These are phyloP conservation scores for Zelonia costaricensis DNA, from an alignment of 208 protist genomes.

Conservation along the genomic window DNA sequence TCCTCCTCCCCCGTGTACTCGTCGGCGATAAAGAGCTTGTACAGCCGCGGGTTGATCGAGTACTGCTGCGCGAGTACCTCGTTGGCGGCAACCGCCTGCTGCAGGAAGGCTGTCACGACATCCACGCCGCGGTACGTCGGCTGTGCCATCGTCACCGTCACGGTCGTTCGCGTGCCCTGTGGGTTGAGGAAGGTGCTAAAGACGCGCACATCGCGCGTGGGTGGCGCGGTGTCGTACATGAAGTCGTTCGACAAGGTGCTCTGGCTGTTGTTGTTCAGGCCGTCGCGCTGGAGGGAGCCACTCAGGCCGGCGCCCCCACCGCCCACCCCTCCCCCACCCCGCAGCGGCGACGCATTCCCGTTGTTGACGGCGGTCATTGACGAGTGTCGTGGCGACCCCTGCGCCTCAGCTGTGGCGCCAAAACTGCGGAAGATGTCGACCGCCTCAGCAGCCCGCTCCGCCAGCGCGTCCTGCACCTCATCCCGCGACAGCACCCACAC, in stretches of 20 bases:
- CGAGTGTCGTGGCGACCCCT: no score
- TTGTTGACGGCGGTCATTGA: not conserved
- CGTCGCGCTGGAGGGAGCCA: conserved; percentile 5
- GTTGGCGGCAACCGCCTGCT: conserved; percentile 59
- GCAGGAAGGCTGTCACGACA: conserved; percentile 74
- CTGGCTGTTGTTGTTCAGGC: conserved; percentile 17
- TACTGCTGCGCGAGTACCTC: conserved; percentile 56
- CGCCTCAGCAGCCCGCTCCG: conserved; percentile 19
- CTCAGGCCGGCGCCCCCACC: not conserved
- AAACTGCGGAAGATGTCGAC: conserved; percentile 10
- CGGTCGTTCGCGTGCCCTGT: conserved; percentile 51
- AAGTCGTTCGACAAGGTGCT: conserved; percentile 19
- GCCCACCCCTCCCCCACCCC: not conserved
- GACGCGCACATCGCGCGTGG: conserved; percentile 57
- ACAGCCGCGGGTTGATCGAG: conserved; percentile 74
- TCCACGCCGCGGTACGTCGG: conserved; percentile 69
- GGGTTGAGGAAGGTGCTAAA: conserved; percentile 77
- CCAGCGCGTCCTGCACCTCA: conserved; percentile 42
- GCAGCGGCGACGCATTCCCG: not conserved
- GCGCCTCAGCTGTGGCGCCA: not conserved
- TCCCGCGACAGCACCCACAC: conserved; percentile 49
- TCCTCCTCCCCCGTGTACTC: conserved; percentile 88
- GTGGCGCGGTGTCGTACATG: conserved; percentile 6
- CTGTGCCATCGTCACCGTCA: conserved; percentile 55
- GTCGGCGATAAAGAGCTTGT: conserved; percentile 89